These are phyloP conservation scores for Daedaleopsis sinensis DNA, from an alignment of 768 basidiomycete genomes.

Conservation along the genomic window DNA sequence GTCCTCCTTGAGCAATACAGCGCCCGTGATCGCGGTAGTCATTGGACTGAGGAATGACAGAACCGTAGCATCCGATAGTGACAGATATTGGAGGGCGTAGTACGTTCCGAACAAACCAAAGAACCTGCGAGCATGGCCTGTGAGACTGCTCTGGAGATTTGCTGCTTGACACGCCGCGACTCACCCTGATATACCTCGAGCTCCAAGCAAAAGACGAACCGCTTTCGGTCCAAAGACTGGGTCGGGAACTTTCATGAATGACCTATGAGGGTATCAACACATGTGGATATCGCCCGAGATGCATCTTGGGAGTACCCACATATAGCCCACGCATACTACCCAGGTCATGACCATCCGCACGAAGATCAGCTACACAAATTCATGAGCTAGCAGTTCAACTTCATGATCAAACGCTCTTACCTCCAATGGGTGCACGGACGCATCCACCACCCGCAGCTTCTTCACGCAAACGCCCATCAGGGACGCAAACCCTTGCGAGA, in stretches of 20 bases:
- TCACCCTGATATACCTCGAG: slow-evolving; percentile 66
- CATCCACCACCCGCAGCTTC: slow-evolving; percentile 55
- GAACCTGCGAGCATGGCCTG: slow-evolving; percentile 50
- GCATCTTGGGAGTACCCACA: slow-evolving; percentile 40
- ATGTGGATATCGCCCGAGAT: neutral
- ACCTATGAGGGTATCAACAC: slow-evolving; percentile 28
- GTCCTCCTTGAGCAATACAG: slow-evolving; percentile 63
- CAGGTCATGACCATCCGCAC: slow-evolving; percentile 68
- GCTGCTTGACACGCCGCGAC: slow-evolving; percentile 12
- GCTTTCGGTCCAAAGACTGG: slow-evolving; percentile 72
- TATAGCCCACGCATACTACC: slow-evolving; percentile 52
- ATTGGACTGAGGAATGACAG: slow-evolving; percentile 77
- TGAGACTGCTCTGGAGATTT: slow-evolving; percentile 5
- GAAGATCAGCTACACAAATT: slow-evolving; percentile 45
- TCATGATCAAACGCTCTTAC: slow-evolving; percentile 32
- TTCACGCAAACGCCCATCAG: slow-evolving; percentile 68
- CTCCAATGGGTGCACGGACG: slow-evolving; percentile 60
- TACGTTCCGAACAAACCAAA: slow-evolving; percentile 70
- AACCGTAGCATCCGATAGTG: slow-evolving; percentile 77
- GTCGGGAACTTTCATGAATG: slow-evolving; percentile 46
- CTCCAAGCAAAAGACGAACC: slow-evolving; percentile 56
- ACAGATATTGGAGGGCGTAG: slow-evolving; percentile 72
- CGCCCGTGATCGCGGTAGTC: slow-evolving; percentile 62
- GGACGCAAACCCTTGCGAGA: slow-evolving; percentile 60
- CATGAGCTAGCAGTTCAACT: neutral